Percentiles rank a stretch among this genome's conserved stretches.
phyloP scores from a whole-genome alignment of 192 early-diverging fungal genomes.

The Entrophospora sp. region DNA sequence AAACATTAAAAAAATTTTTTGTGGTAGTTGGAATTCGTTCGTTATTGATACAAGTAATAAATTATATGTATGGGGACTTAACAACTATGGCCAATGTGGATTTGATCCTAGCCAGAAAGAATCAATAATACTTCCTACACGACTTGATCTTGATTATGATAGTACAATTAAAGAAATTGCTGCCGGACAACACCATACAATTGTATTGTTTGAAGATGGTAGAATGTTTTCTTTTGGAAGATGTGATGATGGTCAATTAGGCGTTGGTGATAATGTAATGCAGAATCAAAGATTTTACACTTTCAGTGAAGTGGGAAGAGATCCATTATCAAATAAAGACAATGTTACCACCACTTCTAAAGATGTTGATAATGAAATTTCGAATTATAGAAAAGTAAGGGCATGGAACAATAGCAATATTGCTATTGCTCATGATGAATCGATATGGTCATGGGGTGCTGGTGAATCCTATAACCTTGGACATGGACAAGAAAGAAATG shows the following conservation, averaged over 20 bases:
- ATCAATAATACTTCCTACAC: slow-evolving; percentile 46
- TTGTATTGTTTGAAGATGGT: slow-evolving; percentile 68
- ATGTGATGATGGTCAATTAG: slow-evolving; percentile 75
- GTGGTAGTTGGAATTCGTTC: slow-evolving; percentile 80
- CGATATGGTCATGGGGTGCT: too few relatives aligned
- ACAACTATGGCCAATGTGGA: slow-evolving; percentile 87
- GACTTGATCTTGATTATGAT: slow-evolving; percentile 42
- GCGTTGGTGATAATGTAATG: slow-evolving; percentile 37
- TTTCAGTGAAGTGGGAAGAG: too few relatives aligned
- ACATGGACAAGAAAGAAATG: too few relatives aligned
- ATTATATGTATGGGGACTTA: slow-evolving; percentile 80
- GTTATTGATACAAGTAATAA: slow-evolving; percentile 57
- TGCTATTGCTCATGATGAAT: too few relatives aligned
- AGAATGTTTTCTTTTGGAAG: slow-evolving; percentile 75
- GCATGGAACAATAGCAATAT: too few relatives aligned
- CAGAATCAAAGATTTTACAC: too few relatives aligned
- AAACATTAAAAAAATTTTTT: slow-evolving; percentile 56
- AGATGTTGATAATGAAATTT: too few relatives aligned
- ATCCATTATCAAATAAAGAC: too few relatives aligned
- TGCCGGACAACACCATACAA: slow-evolving; percentile 83
- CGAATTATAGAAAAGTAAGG: too few relatives aligned
- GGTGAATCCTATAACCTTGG: too few relatives aligned
- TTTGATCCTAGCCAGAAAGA: slow-evolving; percentile 25
- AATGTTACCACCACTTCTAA: too few relatives aligned
- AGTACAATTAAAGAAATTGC: slow-evolving; percentile 46